Conservation (phyloP, 768 basidiomycete genomes). For the Mycena polygramma region DNA sequence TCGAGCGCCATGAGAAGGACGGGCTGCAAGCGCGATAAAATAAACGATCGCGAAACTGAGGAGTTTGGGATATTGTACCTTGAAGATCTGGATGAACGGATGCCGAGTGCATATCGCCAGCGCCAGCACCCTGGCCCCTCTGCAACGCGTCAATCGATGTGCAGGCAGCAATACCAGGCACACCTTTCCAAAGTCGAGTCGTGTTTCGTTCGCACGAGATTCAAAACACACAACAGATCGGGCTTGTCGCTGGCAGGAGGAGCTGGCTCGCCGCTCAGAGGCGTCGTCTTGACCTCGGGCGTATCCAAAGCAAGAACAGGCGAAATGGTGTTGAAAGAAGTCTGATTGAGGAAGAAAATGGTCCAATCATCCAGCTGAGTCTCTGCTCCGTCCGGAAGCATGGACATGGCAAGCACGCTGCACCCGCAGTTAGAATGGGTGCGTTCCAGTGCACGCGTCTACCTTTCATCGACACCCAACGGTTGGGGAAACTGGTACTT, state of each 20-base stretch:
- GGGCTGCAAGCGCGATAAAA: conserved; percentile 66
- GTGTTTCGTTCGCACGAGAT: conserved; percentile 83
- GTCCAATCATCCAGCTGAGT: conserved; percentile 97
- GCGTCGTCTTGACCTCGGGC: conserved; percentile 43
- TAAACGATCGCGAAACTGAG: conserved; percentile 5
- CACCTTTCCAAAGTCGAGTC: conserved; percentile 78
- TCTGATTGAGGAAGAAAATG: conserved; percentile 98
- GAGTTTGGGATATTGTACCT: conserved; percentile 50
- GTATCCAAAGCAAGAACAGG: conserved; percentile 84
- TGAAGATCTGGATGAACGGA: conserved; percentile 88
- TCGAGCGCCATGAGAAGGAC: conserved; percentile 94
- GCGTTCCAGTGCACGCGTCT: conserved; percentile 43
- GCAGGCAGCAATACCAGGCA: conserved; percentile 30
- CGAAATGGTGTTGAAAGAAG: conserved; percentile 86
- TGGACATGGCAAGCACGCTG: conserved; percentile 94
- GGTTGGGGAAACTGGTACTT: conserved; percentile 97
- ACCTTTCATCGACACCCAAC: conserved; percentile 96
- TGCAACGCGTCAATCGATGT: conserved; percentile 41
- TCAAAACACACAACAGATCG: conserved; percentile 79
- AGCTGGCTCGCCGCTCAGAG: conserved; percentile 44
- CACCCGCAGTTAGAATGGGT: conserved; percentile 28
- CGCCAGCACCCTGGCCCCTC: conserved; percentile 86
- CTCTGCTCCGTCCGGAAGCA: conserved; percentile 99
- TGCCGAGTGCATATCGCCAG: conserved; percentile 85
- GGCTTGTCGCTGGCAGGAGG: conserved; percentile 42